Evolutionary conservation across 2,329 filamentous ascomycete species (phyloP), one percentile per base, ranked within the genome.

Genomic region (Xylariaceae sp.): DNA sequence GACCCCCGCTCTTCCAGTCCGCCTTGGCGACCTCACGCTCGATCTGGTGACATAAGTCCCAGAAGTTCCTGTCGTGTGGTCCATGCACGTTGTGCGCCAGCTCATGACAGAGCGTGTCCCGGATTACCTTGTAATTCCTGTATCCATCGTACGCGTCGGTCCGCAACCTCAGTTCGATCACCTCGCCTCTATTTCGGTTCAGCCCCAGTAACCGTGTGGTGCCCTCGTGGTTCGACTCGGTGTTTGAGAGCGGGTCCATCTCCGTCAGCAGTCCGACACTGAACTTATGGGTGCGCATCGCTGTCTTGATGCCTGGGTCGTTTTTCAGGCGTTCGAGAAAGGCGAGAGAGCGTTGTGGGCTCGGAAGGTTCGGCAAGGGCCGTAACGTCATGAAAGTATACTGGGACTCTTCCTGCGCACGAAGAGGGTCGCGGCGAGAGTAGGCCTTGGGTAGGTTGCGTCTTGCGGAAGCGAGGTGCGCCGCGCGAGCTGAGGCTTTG

Each of bases 91-190:
- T 96, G 64, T 98, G 93, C 51, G 90, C 85, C 15, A 98, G 73
- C 69, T 98, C 93, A 67, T 98, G 93, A 60, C 91, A 97, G 11
- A 98, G 72, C 34, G 93, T 97, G 53, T 87, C 87, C 38, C 93
- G 79, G 37, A 98, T 94, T 0, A 85, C 90, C 54, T 85, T 84
- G 67, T 97, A 98, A 61, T 96, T 89, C 29, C 93, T 72, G 58
- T 95, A 97, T 1, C 93, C 93, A 62, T 95, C 89, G 61, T 93
- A 89, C 3, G 87, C 87, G 66, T 98, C 93, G 1, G 93, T 97
- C n/a, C 93, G 74, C 28, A 98, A 67, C 0, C 93, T 74, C 47
- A 98, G 66, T 71, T 97, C 90, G 42, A 98, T 95, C 1, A 89
- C 87, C 63, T 95, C 85, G 45, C 93, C 93, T 3, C 73, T 66